A percentile compares a stretch with the other conserved stretches of the same genome.
phyloP scores from a whole-genome alignment of 1,284 basidiomycete genomes.

The Filobasidium uniguttulatum region DNA sequence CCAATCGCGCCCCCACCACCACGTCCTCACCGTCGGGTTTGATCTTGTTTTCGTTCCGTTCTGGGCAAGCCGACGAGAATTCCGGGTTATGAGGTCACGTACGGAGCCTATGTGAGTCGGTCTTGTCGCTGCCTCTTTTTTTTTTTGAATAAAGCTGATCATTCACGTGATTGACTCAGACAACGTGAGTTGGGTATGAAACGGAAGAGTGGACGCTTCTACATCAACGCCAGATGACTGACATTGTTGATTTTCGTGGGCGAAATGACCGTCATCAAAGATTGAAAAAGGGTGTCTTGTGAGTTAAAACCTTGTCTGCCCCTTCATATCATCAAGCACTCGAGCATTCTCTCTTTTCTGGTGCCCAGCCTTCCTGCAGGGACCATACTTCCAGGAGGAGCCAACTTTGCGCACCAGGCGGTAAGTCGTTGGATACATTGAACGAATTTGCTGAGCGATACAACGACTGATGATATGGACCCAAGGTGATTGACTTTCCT shows the following conservation, averaged over 20 bases:
- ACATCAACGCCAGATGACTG: too few species aligned
- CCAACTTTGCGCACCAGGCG: conserved; percentile 30
- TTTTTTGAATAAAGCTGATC: too few species aligned
- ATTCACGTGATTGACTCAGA: too few species aligned
- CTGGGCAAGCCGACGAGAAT: conserved; percentile 16
- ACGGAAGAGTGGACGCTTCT: too few species aligned
- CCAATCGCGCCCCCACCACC: too few species aligned
- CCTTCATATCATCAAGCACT: not conserved
- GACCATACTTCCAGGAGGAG: conserved; percentile 28
- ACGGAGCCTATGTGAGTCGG: conserved; percentile 11
- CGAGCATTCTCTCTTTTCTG: not conserved
- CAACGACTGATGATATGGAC: not conserved
- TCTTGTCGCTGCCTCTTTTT: too few species aligned
- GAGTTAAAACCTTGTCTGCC: conserved; percentile 9
- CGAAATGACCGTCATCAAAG: too few species aligned
- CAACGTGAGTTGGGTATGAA: too few species aligned
- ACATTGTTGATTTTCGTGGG: too few species aligned
- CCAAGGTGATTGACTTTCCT: conserved; percentile 27
- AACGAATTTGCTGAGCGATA: not conserved
- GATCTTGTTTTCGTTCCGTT: too few species aligned
- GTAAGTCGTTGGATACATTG: not conserved
- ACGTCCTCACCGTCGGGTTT: too few species aligned
- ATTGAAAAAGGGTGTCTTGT: conserved; percentile 33
- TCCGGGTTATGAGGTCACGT: conserved; percentile 14
- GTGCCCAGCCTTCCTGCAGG: conserved; percentile 27